These are phyloP conservation scores for Blastobotrys mokoenaii DNA, from an alignment of 805 yeast species.

Conservation along the genomic window DNA sequence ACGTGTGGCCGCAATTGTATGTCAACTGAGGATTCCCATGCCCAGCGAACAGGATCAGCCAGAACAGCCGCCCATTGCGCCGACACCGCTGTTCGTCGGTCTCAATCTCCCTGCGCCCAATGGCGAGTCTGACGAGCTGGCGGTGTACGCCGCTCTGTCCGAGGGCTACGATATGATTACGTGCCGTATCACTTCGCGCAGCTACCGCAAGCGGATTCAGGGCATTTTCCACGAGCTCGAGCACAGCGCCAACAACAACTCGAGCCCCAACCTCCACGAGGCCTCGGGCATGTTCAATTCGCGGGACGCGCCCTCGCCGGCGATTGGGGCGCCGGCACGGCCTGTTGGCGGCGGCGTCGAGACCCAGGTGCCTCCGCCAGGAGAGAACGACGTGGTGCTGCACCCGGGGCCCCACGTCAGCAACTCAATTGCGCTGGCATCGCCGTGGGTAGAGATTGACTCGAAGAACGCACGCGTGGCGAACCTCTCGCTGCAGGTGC, in stretches of 20 bases:
- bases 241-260: neutral
- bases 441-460: conserved; percentile 67
- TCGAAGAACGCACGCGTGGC: conserved; percentile 41
- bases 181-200: conserved; percentile 45
- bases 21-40: too few species aligned
- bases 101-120: conserved; percentile 27
- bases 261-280: conserved; percentile 12
- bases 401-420: conserved; percentile 35
- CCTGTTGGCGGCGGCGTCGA: neutral
- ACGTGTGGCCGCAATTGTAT: too few species aligned
- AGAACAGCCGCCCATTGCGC: neutral
- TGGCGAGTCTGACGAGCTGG: conserved; percentile 21
- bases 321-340: neutral
- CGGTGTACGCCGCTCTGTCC: conserved; percentile 25
- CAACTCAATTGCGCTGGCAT: conserved; percentile 45
- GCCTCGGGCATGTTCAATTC: neutral
- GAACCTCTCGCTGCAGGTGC: conserved; percentile 47
- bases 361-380: conserved; percentile 34
- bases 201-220: conserved; percentile 24
- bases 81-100: conserved; percentile 23
- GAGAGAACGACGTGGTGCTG: conserved; percentile 34
- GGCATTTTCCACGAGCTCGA: conserved; percentile 15
- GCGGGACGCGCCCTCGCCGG: neutral
- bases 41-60: neutral
- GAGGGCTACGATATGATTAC: conserved; percentile 47